Evolutionary conservation across 75 land plant species (phyloP).

Genomic region (Larix kaempferi): DNA sequence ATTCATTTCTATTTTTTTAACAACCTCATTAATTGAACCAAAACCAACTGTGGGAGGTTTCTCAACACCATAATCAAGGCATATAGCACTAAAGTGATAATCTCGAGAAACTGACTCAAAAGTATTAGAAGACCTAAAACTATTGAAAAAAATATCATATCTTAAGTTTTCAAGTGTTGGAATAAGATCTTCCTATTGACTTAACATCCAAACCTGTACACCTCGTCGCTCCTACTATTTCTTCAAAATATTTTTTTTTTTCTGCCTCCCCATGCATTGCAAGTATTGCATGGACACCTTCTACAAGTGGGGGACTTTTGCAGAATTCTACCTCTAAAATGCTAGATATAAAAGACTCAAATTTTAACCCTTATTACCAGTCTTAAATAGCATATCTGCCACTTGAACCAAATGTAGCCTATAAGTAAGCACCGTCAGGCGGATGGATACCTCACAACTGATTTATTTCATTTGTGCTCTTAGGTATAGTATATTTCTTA

Average conservation of each 20-base stretch:
- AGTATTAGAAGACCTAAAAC: constrained; percentile 10
- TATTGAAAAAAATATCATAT: constrained; percentile 15
- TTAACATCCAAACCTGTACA: constrained; percentile 34
- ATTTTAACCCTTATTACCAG: constrained; percentile 1
- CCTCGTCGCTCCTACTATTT: constrained; percentile 50
- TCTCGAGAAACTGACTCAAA: constrained; percentile 11
- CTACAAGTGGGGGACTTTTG: neutral
- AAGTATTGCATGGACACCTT: constrained; percentile 43
- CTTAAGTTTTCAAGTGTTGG: constrained; percentile 25
- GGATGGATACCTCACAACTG: neutral
- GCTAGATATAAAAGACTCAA: neutral
- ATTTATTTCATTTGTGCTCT: neutral
- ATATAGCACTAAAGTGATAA: constrained; percentile 7
- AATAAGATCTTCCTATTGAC: constrained; percentile 20
- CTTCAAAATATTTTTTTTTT: constrained; percentile 20
- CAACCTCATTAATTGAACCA: neutral
- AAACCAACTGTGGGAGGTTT: neutral
- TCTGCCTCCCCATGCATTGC: constrained; percentile 51
- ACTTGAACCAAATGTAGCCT: neutral
- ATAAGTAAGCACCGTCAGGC: neutral
- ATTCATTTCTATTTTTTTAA: constrained; percentile 3
- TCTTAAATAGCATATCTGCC: neutral
- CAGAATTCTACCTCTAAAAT: neutral
- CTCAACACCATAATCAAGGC: constrained; percentile 13
- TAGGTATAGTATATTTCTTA: constrained; percentile 5